These are phyloP conservation scores for Calcarisporium arbuscula DNA, from an alignment of 2,329 filamentous ascomycete genomes.

Conservation along the genomic window DNA sequence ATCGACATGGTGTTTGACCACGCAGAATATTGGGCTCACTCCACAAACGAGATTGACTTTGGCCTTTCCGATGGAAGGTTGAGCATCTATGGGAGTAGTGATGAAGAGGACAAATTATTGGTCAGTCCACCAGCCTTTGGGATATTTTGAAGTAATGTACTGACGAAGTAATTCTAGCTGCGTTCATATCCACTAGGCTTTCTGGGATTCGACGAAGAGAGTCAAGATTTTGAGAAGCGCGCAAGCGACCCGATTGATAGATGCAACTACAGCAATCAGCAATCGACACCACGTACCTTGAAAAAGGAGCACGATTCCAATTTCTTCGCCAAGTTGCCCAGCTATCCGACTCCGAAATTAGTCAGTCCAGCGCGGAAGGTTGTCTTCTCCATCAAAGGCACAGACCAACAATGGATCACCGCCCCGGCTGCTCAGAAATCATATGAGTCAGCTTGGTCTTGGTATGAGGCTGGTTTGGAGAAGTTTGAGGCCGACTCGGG, in stretches of 20 bases:
- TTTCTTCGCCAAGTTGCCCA: conserved; percentile 27
- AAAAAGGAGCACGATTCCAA: conserved; percentile 18
- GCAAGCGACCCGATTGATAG: not conserved
- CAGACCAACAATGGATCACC: conserved; percentile 53
- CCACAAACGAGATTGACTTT: conserved; percentile 28
- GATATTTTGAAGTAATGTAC: not conserved
- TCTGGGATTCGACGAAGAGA: conserved; percentile 18
- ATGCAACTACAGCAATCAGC: conserved; percentile 19
- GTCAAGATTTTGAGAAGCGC: conserved; percentile 19
- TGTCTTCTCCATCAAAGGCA: conserved; percentile 50
- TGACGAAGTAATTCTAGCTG: conserved; percentile 18
- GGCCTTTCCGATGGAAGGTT: too few species aligned
- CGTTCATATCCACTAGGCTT: conserved; percentile 33
- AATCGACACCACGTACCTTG: conserved; percentile 20
- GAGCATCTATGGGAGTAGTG: conserved; percentile 17
- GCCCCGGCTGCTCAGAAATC: conserved; percentile 23
- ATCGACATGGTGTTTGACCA: conserved; percentile 50
- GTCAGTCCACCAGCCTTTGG: conserved; percentile 14
- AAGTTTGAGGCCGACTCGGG: conserved; percentile 36
- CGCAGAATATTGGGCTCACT: conserved; percentile 58
- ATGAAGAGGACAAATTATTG: conserved; percentile 25
- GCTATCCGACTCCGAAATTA: conserved; percentile 33
- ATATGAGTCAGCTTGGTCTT: conserved; percentile 48
- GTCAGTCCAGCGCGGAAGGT: conserved; percentile 51
- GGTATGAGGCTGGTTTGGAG: conserved; percentile 59